Percentiles rank a stretch among this genome's conserved stretches.
These are phyloP conservation scores for Skeletonema grethae DNA, from an alignment of 108 stramenopile genomes.

Conservation along the genomic window DNA sequence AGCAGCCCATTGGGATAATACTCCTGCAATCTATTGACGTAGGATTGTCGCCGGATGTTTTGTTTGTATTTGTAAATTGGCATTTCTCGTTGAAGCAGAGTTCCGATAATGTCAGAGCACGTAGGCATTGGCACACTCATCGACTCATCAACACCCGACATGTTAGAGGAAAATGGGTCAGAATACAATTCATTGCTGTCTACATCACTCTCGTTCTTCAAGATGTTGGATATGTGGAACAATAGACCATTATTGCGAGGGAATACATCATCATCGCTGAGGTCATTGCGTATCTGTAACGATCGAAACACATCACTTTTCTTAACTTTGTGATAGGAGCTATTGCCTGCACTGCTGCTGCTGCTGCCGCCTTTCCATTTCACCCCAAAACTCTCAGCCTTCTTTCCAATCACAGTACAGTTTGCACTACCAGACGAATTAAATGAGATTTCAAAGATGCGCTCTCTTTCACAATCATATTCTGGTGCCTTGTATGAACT, in stretches of 20 bases:
- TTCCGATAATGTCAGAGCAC: background rate
- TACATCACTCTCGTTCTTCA: background rate
- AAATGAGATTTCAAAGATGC: constrained; percentile 2
- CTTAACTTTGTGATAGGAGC: constrained; percentile 1
- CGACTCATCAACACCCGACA: background rate
- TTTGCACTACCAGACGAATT: background rate
- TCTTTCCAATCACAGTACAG: background rate
- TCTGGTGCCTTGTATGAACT: background rate
- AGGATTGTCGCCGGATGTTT: background rate
- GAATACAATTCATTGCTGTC: background rate
- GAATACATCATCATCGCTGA: background rate
- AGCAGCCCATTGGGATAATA: background rate
- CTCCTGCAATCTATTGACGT: background rate
- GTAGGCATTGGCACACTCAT: background rate
- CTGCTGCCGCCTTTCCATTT: background rate
- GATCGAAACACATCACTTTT: background rate
- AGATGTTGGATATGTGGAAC: background rate
- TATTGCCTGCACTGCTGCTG: no score
- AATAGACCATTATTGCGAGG: background rate
- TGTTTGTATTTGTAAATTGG: constrained; percentile 1
- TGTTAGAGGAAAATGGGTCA: background rate
- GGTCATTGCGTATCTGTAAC: background rate
- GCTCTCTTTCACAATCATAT: background rate
- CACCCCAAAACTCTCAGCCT: background rate
- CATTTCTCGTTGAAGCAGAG: background rate